Evolutionary conservation across 345 rosid genomes (phyloP), one percentile per base, ranked within the genome.

Genomic region (Viola odorata): DNA sequence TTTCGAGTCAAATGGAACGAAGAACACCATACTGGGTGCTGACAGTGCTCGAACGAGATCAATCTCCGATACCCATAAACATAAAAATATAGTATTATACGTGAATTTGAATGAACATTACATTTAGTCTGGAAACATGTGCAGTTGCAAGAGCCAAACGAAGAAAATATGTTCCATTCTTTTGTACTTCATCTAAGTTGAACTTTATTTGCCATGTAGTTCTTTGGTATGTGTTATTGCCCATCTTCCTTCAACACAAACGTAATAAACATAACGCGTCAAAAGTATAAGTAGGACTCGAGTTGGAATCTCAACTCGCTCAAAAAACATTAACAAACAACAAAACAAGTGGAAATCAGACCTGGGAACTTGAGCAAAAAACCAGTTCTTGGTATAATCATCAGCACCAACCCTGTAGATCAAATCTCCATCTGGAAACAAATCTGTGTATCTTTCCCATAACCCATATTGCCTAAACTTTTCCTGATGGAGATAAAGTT

Each of bases 401-500:
- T 86, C 80, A n/a, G 63, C 37, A 12, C 87, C 98, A 50, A 91
- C 74, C 0, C 79, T 80, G 76, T 84, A 91, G 1, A 83, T 79
- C 63, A 88, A 61, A 67, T 91, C 98, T 47, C 65, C 74, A 9
- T 75, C 73, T 3, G 96, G 91, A 57, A 85, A 91, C 23, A 86
- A 4, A 47, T 91, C 91, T 45, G 84, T 56, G 4, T 86, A 91
- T 75, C 95, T 83, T 53, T 91, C 96, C 96, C 96, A 91, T 12
- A 91, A 51, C 55, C 98, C 96, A 13, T 88, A 88, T 37, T 91
- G 98, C 62, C 98, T 73, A 50, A 81, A 91, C 78, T 91, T 91
- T 75, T 7, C 41, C 13, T 11, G 5, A 13, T 38, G 11, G 39
- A 38, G 6, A 44, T 58, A 79, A 53, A 89, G 87, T 37, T 71